Conservation (phyloP, 352 stramenopile genomes). For the Phytophthora multivora region DNA sequence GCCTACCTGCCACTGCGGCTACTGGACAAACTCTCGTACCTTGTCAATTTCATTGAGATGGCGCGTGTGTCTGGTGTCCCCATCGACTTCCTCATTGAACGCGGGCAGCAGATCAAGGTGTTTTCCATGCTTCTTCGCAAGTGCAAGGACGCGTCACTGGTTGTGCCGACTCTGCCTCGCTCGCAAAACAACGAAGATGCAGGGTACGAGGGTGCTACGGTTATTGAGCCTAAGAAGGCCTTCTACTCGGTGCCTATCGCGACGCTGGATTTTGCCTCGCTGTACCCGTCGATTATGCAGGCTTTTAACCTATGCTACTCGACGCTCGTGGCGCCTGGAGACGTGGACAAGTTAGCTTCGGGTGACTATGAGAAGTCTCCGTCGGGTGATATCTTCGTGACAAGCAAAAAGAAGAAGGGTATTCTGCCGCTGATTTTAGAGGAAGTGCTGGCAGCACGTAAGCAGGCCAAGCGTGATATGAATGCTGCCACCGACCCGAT, state of each 20-base stretch:
- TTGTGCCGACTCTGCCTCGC: conserved; percentile 97
- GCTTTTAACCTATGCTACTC: conserved; percentile 99
- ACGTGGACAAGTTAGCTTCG: conserved; percentile 65
- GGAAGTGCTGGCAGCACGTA: conserved; percentile 96
- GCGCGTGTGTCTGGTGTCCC: conserved; percentile 98
- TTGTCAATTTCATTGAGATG: conserved; percentile 99
- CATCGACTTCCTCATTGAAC: conserved; percentile 97
- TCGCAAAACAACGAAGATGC: conserved; percentile 77
- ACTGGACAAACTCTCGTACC: conserved; percentile 98
- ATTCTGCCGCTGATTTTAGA: conserved; percentile 99
- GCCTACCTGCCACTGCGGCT: conserved; percentile 96
- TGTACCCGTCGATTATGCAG: conserved; percentile 99
- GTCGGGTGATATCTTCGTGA: conserved; percentile 97
- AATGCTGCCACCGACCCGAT: conserved; percentile 98
- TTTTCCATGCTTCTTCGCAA: conserved; percentile 99
- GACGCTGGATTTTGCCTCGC: conserved; percentile 99
- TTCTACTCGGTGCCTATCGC: conserved; percentile 99
- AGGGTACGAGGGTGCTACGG: conserved; percentile 98
- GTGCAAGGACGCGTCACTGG: conserved; percentile 92
- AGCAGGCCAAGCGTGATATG: conserved; percentile 99
- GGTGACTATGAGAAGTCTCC: conserved; percentile 93
- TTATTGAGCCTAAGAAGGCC: conserved; percentile 99
- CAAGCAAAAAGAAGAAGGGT: conserved; percentile 94
- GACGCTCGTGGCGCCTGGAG: conserved; percentile 92
- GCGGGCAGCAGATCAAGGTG: conserved; percentile 99